These are phyloP conservation scores for Russula brevipes DNA, from an alignment of 768 basidiomycete genomes.

Conservation along the genomic window DNA sequence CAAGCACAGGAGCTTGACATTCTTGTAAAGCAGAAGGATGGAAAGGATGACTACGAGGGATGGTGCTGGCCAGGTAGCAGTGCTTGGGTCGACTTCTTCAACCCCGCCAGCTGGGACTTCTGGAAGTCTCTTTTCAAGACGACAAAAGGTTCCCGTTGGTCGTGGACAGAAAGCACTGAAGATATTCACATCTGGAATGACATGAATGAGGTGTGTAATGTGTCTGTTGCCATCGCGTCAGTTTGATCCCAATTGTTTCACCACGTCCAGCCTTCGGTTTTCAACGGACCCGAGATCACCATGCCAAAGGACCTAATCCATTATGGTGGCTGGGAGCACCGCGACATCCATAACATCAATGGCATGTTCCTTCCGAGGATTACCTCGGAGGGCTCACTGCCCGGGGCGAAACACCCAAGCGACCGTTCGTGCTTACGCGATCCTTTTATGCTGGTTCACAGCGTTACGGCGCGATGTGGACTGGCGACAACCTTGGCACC, in stretches of 20 bases:
- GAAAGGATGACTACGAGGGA: constrained; percentile 85
- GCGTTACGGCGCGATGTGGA: constrained; percentile 97
- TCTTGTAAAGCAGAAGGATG: constrained; percentile 76
- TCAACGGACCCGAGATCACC: constrained; percentile 96
- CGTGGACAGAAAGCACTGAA: constrained; percentile 76
- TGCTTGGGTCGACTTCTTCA: constrained; percentile 97
- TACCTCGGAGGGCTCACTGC: constrained; percentile 73
- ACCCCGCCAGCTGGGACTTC: constrained; percentile 84
- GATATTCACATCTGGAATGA: constrained; percentile 97
- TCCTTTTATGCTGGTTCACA: constrained; percentile 95
- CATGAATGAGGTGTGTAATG: constrained; percentile 84
- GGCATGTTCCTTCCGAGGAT: constrained; percentile 89
- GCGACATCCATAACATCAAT: constrained; percentile 96
- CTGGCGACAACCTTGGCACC: constrained; percentile 93
- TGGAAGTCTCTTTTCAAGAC: constrained; percentile 82
- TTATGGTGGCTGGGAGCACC: constrained; percentile 94
- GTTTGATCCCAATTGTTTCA: constrained; percentile 17
- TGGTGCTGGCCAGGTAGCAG: constrained; percentile 99
- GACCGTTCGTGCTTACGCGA: constrained; percentile 94
- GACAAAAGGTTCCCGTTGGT: constrained; percentile 52
- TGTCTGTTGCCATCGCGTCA: not conserved
- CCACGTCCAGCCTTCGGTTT: constrained; percentile 78
- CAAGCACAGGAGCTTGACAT: constrained; percentile 77
- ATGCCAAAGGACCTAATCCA: constrained; percentile 76
- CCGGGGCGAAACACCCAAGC: constrained; percentile 67